These are phyloP conservation scores for Pleodorina starrii DNA, from an alignment of 139 green algal genomes.

Conservation along the genomic window DNA sequence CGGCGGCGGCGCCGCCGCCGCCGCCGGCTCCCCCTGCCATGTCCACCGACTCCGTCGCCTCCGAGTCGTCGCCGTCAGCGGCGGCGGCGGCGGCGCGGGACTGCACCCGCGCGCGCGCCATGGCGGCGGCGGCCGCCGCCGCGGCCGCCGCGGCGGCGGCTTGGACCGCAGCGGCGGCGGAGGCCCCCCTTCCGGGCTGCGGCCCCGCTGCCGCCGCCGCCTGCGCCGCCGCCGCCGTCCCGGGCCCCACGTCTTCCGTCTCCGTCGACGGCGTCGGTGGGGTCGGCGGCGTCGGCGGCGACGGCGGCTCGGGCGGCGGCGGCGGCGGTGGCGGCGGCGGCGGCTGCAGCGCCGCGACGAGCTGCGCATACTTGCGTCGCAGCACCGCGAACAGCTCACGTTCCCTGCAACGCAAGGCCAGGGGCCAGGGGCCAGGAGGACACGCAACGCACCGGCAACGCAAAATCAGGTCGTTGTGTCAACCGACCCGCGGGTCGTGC, in stretches of 20 bases:
- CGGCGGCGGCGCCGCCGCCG: background rate
- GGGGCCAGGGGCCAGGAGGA: too few species aligned
- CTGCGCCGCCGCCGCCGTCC: background rate
- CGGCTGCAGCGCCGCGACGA: conserved; percentile 25
- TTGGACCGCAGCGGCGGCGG: background rate
- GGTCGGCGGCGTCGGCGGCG: background rate
- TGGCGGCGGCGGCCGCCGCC: conserved; percentile 1
- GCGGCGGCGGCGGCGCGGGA: background rate
- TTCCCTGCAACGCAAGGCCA: background rate
- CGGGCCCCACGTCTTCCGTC: background rate
- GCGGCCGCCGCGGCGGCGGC: background rate
- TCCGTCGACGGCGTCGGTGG: conserved; percentile 9
- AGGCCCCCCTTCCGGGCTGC: background rate
- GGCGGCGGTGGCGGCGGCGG: conserved; percentile 7
- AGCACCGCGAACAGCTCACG: conserved; percentile 19
- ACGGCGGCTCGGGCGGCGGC: background rate
- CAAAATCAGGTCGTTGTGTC: too few species aligned
- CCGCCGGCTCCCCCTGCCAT: background rate
- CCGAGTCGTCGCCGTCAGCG: background rate
- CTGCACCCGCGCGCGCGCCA: background rate
- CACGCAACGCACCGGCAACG: too few species aligned
- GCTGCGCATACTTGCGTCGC: conserved; percentile 28
- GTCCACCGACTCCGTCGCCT: conserved; percentile 10
- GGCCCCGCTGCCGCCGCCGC: background rate
- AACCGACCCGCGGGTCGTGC: too few species aligned